Evolutionary conservation across 768 basidiomycete species (phyloP), one percentile per base, ranked within the genome.

Genomic region (Pleurotus sapidus): DNA sequence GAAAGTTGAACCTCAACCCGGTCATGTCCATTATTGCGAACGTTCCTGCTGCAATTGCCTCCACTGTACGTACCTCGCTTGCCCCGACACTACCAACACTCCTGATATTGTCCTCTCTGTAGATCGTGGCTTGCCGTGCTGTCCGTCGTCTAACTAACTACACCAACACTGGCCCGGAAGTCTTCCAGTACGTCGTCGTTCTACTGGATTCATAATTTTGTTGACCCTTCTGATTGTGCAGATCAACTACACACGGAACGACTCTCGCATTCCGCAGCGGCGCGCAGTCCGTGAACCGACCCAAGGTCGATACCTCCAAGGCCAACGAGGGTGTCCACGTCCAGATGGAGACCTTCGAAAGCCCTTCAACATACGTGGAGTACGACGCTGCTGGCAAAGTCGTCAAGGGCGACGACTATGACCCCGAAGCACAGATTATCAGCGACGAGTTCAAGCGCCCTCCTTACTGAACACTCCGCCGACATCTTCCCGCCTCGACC

Each of bases 131-230:
- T 2, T 72, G 71, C 62, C 74, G 80, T 24, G 83, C 75, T 12
- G 87, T 88, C n/a, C 83, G 87, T 49, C 78, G 87, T 46, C 64
- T 90, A 59, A 80, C 79, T 47, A 84, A 84, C 62, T 89, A 80
- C 65, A 79, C 78, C 11, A 67, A 72, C 12, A 67, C 73, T 47
- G 79, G 76, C 3, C 65, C 80, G 0, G 84, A 84, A 59, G 65
- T 81, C n/a, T 84, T 82, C 67, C 67, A 71, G 86, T 88, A 64
- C 25, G 86, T 72, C 7, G 14, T 46, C 39, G 30, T 9, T 9
- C 30, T 34, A 34, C 30, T 34, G 9, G 11, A 34, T 34, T 11
- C 30, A 34, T 11, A 8, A 11, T 0, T 34, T 34, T 11, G 30
- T 11, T 34, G 30, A 34, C 30, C 9, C 4, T 11, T 34, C 30